These are phyloP conservation scores for Scalesia atractyloides DNA, from an alignment of 129 eudicot genomes.

Conservation along the genomic window DNA sequence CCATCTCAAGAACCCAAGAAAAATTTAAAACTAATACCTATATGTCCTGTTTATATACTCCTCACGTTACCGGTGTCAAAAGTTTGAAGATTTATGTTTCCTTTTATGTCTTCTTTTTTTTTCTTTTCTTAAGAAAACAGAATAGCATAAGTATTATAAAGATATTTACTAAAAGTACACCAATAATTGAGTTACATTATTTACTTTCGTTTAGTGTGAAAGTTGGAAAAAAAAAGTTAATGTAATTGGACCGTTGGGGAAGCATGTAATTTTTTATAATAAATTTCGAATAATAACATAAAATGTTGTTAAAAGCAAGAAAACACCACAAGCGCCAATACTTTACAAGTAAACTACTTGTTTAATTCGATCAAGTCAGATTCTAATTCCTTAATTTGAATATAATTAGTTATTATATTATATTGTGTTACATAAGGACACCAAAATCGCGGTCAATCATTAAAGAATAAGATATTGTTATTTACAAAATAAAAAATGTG, in stretches of 20 bases:
- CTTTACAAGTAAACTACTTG: constrained; percentile 34
- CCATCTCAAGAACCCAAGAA: too few relatives aligned
- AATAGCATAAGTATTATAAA: too few relatives aligned
- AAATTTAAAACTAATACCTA: too few relatives aligned
- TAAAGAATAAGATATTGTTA: constrained; percentile 14
- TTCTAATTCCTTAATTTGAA: constrained; percentile 25
- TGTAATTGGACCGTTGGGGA: constrained; percentile 27
- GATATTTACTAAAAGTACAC: too few relatives aligned
- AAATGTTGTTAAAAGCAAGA: constrained; percentile 29
- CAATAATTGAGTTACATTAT: not conserved
- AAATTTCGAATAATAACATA: constrained; percentile 17
- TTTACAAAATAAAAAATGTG: not conserved
- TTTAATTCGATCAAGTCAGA: constrained; percentile 25
- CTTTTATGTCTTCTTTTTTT: not conserved
- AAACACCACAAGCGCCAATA: constrained; percentile 39
- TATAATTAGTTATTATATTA: not conserved
- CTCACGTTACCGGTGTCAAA: too few relatives aligned
- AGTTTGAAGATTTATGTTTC: not conserved
- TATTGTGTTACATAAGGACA: not conserved
- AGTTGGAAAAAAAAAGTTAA: not conserved
- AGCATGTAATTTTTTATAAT: constrained; percentile 17
- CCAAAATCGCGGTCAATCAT: constrained; percentile 29
- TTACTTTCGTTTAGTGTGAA: not conserved
- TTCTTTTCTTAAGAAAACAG: too few relatives aligned
- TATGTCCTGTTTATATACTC: too few relatives aligned